Evolutionary conservation across 805 yeast genomes (phyloP).

Genomic region (Starmerella davenportii): DNA sequence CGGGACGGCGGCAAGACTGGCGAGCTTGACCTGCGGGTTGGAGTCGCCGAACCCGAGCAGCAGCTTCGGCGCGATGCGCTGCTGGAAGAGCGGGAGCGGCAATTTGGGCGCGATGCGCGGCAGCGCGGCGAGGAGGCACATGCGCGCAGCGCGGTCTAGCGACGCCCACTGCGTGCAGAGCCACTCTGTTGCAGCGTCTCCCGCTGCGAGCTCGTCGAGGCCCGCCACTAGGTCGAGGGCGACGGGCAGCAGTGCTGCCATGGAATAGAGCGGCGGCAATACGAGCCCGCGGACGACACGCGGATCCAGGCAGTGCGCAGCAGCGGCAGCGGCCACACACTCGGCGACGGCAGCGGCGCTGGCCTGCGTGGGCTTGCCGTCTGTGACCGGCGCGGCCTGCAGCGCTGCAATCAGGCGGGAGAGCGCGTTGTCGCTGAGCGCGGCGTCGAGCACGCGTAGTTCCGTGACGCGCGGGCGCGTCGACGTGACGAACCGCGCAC

Average conservation of each 20-base stretch:
- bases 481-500: conserved; percentile 5
- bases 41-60: conserved; percentile 77
- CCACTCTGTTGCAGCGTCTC: conserved; percentile 36
- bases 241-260: conserved; percentile 21
- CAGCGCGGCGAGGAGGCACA: conserved; percentile 47
- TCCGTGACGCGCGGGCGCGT: conserved; percentile 12
- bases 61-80: conserved; percentile 46
- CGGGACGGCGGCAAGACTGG: conserved; percentile 51
- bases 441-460: conserved; percentile 10
- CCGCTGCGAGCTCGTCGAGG: conserved; percentile 7
- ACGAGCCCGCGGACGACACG: conserved; percentile 3
- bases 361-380: too few species aligned
- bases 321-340: conserved; percentile 6
- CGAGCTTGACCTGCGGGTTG: conserved; percentile 61
- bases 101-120: conserved; percentile 24
- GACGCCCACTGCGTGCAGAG: conserved; percentile 44
- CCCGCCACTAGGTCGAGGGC: conserved; percentile 20
- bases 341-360: conserved; percentile 24
- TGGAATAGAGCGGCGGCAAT: conserved; percentile 44
- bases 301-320: not conserved
- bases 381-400: conserved; percentile 15
- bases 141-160: conserved; percentile 61
- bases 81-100: conserved; percentile 41
- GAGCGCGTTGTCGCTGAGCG: conserved; percentile 26
- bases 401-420: conserved; percentile 30